Evolutionary conservation across 768 basidiomycete genomes (phyloP), one percentile per base, ranked within the genome.

Genomic region (Boletus barrowsii): DNA sequence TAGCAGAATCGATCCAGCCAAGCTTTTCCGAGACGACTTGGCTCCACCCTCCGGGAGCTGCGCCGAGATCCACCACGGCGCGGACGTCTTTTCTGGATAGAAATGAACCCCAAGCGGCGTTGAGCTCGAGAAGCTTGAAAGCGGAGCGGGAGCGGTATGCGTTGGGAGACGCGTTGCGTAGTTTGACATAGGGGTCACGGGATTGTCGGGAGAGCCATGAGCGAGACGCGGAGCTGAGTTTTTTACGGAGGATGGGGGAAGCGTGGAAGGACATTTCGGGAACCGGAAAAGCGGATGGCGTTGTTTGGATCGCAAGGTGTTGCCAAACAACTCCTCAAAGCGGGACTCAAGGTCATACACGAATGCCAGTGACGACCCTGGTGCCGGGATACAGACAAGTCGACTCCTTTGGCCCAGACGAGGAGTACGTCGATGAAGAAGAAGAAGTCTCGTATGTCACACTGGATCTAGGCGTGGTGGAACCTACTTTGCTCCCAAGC

Each of bases 1-100:
- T 29, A 33, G 55, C 45, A 10, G 26, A 37, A 26, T 62, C 55
- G 32, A 59, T 60, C 77, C 80, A 83, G 3, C 85, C 84, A n/a
- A 90, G 66, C 52, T 81, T 79, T 32, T 75, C 76, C 0, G 83
- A 79, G 14, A 83, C 84, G 11, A 93, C 93, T 65, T 97, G 94
- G 47, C 87, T 88, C 95, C 96, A 98, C 0, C 93, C 93, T 0
- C 94, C 94, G 0, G 95, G 96, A 0, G 93, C 91, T 0, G 90
- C 90, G 15, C 96, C 95, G 20, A 97, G 80, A 70, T 97, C 95
- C 1, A 95, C 83, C 0, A 96, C 83, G 17, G 80, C 76, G 2
- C 68, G 75, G 5, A 88, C 81, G 50, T 87, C 77, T 24, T 71
- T 68, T 42, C 77, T 70, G 17, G 68, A 66, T 41, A 87, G 72